phyloP scores from a whole-genome alignment of 306 rosid genomes.

The Lithocarpus polystachyus region DNA sequence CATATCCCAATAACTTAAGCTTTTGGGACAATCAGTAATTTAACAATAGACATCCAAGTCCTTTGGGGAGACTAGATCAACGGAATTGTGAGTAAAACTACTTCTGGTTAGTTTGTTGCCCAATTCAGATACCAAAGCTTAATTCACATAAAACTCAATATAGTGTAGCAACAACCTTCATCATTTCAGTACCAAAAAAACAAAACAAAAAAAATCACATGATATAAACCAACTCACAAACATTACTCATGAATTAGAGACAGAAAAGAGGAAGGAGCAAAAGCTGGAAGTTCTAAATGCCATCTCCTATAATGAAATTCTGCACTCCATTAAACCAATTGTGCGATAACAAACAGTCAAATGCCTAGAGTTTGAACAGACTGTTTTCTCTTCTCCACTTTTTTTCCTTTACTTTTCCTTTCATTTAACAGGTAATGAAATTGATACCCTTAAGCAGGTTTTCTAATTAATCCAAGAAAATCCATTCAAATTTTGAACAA shows the following conservation, averaged over 20 bases:
- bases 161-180: too few species aligned
- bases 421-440: not conserved
- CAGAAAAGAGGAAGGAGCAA: not conserved
- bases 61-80: not conserved
- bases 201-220: not conserved
- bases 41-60: not conserved
- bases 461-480: not conserved
- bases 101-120: not conserved
- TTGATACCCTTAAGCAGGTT: not conserved
- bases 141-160: too few species aligned
- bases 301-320: not conserved
- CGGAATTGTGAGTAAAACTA: not conserved
- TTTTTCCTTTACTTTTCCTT: not conserved
- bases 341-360: not conserved
- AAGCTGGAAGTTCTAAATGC: slow-evolving; percentile 2
- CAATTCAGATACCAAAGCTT: too few species aligned
- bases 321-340: not conserved
- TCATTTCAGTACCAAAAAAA: not conserved
- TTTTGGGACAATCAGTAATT: too few species aligned
- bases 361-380: not conserved
- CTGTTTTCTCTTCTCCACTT: not conserved
- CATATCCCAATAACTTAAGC: too few species aligned
- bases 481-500: not conserved
- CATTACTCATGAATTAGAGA: not conserved
- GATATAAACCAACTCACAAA: too few species aligned